A percentile compares a stretch with the other conserved stretches of the same genome.
Evolutionary conservation across 805 yeast genomes (phyloP).

Genomic region (Cyberlindnera euphorbiiphila): DNA sequence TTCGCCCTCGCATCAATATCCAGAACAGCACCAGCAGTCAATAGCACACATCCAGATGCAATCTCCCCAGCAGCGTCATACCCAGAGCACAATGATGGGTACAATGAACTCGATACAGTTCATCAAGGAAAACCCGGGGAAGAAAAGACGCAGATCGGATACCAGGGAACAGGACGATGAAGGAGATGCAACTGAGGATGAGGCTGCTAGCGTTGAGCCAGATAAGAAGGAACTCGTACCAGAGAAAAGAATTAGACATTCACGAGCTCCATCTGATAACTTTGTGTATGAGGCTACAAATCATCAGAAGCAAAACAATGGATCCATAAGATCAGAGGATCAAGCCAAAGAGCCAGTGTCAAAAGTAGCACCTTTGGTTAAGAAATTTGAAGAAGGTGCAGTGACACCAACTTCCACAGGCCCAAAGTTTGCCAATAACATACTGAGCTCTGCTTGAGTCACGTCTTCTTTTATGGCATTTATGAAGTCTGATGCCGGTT

Average conservation of each 20-base stretch:
- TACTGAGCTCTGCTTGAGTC: constrained; percentile 19
- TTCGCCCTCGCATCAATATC: constrained; percentile 5
- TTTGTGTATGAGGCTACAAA: constrained; percentile 6
- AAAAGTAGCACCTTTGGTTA: constrained; percentile 10
- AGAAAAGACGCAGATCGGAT: constrained; percentile 29
- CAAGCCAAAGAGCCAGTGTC: neutral
- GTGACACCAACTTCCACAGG: constrained; percentile 14
- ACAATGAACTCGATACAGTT: constrained; percentile 27
- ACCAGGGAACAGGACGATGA: constrained; percentile 16
- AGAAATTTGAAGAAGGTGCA: constrained; percentile 9
- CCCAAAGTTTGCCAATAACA: constrained; percentile 27
- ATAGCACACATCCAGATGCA: constrained; percentile 1
- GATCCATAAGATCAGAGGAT: neutral
- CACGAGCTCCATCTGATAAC: constrained; percentile 23
- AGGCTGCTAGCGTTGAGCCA: constrained; percentile 3
- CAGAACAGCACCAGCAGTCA: constrained; percentile 1
- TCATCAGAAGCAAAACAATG: neutral
- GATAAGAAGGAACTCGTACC: constrained; percentile 1
- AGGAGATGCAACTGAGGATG: constrained; percentile 19
- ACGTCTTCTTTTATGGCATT: neutral
- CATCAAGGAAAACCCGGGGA: constrained; percentile 29
- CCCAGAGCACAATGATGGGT: constrained; percentile 26
- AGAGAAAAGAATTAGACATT: constrained; percentile 16
- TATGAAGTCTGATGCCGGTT: neutral
- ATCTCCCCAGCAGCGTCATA: constrained; percentile 4